phyloP scores from a whole-genome alignment of 2,329 filamentous ascomycete genomes.

The Plenodomus lindquistii region DNA sequence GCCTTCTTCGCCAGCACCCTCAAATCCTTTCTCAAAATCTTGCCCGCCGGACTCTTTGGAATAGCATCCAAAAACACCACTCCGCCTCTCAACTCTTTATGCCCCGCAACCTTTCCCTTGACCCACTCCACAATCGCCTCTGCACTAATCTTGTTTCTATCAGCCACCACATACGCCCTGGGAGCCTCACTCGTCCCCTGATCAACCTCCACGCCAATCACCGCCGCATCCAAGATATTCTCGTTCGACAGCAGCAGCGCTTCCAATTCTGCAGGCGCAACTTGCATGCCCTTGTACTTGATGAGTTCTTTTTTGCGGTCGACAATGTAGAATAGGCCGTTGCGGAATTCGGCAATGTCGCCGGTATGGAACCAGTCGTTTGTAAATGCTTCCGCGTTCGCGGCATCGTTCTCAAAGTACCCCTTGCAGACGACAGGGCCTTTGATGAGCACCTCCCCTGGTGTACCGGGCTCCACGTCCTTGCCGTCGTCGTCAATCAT shows the following conservation, averaged over 20 bases:
- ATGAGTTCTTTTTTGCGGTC: constrained; percentile 52
- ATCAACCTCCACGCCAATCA: constrained; percentile 48
- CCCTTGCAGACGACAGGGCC: constrained; percentile 44
- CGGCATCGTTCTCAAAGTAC: constrained; percentile 42
- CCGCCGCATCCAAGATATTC: constrained; percentile 50
- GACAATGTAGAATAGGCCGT: constrained; percentile 49
- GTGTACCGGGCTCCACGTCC: constrained; percentile 36
- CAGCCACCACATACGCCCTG: constrained; percentile 50
- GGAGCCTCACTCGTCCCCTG: constrained; percentile 47
- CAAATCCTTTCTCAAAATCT: background rate
- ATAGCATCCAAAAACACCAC: background rate
- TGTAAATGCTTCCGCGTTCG: constrained; percentile 34
- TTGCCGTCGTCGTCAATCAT: constrained; percentile 40
- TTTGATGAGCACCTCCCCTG: constrained; percentile 41
- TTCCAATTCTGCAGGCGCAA: constrained; percentile 55
- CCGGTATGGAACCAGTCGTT: constrained; percentile 47
- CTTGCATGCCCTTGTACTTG: constrained; percentile 56
- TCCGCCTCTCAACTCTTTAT: background rate
- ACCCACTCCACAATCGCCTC: constrained; percentile 40
- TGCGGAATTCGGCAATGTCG: constrained; percentile 42
- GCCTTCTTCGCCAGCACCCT: background rate
- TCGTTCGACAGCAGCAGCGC: constrained; percentile 49
- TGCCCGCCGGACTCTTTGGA: background rate
- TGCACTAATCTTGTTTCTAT: constrained; percentile 29
- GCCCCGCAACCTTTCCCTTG: constrained; percentile 26